phyloP scores from a whole-genome alignment of 1,284 basidiomycete species.

The Malassezia globosa region DNA sequence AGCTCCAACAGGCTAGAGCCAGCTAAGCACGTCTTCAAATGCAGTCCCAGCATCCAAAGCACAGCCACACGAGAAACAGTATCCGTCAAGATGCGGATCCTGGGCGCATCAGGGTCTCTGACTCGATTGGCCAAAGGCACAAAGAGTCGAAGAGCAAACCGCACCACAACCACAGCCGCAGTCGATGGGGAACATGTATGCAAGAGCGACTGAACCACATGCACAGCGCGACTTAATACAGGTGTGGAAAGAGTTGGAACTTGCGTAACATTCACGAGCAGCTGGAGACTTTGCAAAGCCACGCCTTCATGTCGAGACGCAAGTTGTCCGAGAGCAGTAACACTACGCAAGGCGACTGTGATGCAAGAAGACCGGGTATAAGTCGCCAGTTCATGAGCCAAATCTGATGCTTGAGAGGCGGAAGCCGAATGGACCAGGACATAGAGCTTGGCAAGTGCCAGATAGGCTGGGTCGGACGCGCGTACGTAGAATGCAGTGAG shows the following conservation, averaged over 20 bases:
- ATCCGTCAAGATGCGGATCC: slow-evolving; percentile 6
- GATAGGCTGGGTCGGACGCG: slow-evolving; percentile 25
- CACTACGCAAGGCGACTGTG: slow-evolving; percentile 21
- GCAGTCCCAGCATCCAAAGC: slow-evolving; percentile 41
- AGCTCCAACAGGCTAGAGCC: slow-evolving; percentile 27
- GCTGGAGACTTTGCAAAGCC: background rate
- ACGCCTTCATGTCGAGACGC: slow-evolving; percentile 8
- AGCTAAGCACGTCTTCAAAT: slow-evolving; percentile 17
- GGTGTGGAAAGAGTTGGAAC: background rate
- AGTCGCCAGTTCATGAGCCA: slow-evolving; percentile 21
- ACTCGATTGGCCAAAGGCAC: slow-evolving; percentile 5
- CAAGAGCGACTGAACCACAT: slow-evolving; percentile 5
- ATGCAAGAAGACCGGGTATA: slow-evolving; percentile 21
- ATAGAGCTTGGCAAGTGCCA: slow-evolving; percentile 31
- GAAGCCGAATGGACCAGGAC: slow-evolving; percentile 23
- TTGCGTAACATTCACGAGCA: slow-evolving; percentile 9
- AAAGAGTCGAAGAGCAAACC: slow-evolving; percentile 28
- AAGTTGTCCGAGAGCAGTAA: slow-evolving; percentile 23
- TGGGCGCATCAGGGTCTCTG: background rate
- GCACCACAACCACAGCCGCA: slow-evolving; percentile 22
- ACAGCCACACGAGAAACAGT: slow-evolving; percentile 16
- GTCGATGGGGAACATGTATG: background rate
- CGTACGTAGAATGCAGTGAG: slow-evolving; percentile 25
- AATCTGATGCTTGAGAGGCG: slow-evolving; percentile 7
- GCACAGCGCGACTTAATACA: slow-evolving; percentile 8